Evolutionary conservation across 805 yeast species (phyloP), one percentile per base, ranked within the genome.

Genomic region (Pichia occidentalis): DNA sequence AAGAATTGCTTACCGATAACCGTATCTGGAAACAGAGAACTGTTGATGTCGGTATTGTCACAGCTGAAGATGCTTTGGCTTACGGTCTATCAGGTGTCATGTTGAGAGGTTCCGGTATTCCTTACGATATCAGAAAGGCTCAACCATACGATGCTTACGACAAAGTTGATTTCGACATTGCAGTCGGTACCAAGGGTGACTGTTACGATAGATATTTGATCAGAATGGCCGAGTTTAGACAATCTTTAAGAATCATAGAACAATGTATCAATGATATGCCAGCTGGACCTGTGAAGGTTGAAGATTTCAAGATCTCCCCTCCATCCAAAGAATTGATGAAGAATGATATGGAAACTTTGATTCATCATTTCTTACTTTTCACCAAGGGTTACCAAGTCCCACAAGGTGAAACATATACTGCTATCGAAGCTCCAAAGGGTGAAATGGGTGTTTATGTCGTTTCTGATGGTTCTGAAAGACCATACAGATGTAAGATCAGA

Each of bases 401-500:
- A 31, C 82, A 77, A 38, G 95, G 95, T 56, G 95, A 85, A 66
- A 81, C 95, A 9, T 85, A 85, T 60, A 83, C 92, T 35, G 90
- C 85, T 40, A 85, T 85, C 50, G 95, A 85, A 67, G 95, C 95
- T 18, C 95, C 95, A 60, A 85, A 85, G 75, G 95, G 95, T 59
- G 95, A 85, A 65, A 83, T 85, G 92, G 95, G 84, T 44, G 94
- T 84, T 39, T 85, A 80, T 56, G 79, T 85, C 36, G 94, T 85
- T 40, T 77, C 87, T 49, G 95, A 85, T 65, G 95, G 95, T 39
- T 64, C 82, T 42, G 95, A 85, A 67, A 75, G 92, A 63, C 95
- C 95, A 24, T 85, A 85, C 68, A 77, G 87, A 66, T 84, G 95
- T 70, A 85, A 84, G 69, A 85, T 85, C 54, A 80, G 95, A 66